A percentile compares a stretch with the other conserved stretches of the same genome.
phyloP scores from a whole-genome alignment of 345 rosid genomes.

The Garcia nutans region DNA sequence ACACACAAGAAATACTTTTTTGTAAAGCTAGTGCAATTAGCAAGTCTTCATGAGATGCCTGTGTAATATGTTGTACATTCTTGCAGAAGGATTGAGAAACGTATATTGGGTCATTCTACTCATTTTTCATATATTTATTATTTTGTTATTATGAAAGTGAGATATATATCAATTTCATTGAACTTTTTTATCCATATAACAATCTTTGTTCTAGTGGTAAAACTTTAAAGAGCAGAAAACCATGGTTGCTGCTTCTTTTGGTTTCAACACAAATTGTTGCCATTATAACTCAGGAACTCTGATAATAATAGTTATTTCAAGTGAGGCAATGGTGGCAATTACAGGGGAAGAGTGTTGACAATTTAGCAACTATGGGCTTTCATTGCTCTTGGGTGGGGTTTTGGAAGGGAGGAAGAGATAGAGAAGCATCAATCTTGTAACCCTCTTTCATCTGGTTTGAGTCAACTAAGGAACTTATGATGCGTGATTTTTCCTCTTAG shows the following conservation, averaged over 20 bases:
- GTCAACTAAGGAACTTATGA: background rate
- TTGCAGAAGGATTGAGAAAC: background rate
- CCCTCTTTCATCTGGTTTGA: background rate
- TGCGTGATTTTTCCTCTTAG: background rate
- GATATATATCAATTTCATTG: background rate
- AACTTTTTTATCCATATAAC: background rate
- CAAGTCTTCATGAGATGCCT: background rate
- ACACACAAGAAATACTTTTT: background rate
- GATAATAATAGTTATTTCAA: background rate
- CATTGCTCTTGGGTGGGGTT: background rate
- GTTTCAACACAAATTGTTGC: background rate
- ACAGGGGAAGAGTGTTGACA: background rate
- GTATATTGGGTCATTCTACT: background rate
- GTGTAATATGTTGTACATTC: background rate
- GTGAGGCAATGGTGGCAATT: background rate
- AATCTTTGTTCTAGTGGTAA: background rate
- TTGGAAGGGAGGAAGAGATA: background rate
- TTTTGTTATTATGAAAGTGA: background rate
- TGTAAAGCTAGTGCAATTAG: background rate
- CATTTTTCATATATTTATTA: background rate
- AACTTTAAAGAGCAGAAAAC: background rate
- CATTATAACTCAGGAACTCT: background rate
- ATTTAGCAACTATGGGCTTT: background rate
- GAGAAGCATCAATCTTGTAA: background rate
- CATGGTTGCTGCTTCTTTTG: background rate